Evolutionary conservation across 805 yeast genomes (phyloP).

Genomic region (Yarrowia yakushimensis): DNA sequence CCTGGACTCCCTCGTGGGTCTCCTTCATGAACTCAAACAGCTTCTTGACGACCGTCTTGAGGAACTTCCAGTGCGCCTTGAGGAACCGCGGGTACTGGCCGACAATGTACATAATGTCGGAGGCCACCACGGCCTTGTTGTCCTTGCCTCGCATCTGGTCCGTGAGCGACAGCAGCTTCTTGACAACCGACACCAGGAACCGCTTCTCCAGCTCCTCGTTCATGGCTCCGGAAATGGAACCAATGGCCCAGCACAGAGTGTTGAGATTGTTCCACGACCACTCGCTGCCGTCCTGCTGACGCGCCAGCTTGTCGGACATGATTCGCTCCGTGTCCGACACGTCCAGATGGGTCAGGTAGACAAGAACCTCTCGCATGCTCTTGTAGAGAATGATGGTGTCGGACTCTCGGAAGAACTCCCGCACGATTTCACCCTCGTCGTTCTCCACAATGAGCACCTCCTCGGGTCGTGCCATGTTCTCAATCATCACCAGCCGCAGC

Average conservation of each 20-base stretch:
- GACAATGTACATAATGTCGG: constrained; percentile 98
- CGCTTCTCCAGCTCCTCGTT: constrained; percentile 95
- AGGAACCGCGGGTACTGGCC: constrained; percentile 98
- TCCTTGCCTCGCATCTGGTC: constrained; percentile 97
- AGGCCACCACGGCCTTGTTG: constrained; percentile 98
- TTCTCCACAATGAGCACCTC: constrained; percentile 95
- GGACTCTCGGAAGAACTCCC: constrained; percentile 94
- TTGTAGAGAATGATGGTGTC: constrained; percentile 95
- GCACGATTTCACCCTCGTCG: constrained; percentile 98
- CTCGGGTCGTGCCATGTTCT: constrained; percentile 97
- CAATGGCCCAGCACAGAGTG: constrained; percentile 99
- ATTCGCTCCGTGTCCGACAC: constrained; percentile 91
- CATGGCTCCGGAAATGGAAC: constrained; percentile 98
- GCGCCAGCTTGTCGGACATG: constrained; percentile 85
- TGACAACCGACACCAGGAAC: constrained; percentile 87
- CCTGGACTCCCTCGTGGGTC: constrained; percentile 99
- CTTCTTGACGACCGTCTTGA: constrained; percentile 92
- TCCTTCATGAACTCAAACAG: constrained; percentile 99
- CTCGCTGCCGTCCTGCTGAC: constrained; percentile 90
- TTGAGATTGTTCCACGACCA: constrained; percentile 99
- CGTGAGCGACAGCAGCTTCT: constrained; percentile 84
- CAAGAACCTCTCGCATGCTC: constrained; percentile 92
- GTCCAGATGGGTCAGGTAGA: constrained; percentile 91
- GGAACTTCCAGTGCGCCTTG: constrained; percentile 96
- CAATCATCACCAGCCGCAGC: constrained; percentile 88